Evolutionary conservation across 176 grass and related monocot genomes (phyloP), one percentile per base, ranked within the genome.

Genomic region (Typha latifolia): DNA sequence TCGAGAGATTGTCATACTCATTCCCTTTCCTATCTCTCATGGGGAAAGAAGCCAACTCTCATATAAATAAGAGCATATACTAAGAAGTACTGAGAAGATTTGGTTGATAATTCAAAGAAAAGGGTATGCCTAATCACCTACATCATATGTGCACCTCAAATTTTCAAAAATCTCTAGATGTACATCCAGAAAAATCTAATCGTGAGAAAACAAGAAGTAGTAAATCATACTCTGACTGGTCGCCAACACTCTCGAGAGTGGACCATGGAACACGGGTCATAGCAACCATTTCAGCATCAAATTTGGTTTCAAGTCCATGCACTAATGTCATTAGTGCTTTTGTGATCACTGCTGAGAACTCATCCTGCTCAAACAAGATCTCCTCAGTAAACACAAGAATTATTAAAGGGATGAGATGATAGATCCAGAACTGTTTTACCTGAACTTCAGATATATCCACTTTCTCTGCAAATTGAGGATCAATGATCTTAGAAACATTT

Each of bases 401-500:
- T 53, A n/a, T 7, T 14, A 59, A 19, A 59, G 20, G 18, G 11
- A 59, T n/a, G 7, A 16, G 20, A 59, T 11, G 53, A 59, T 14
- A 9, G 20, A 19, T 16, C 20, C 53, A 21, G 8, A 59, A 59
- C 6, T 59, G 59, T 6, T 79, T 77, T 79, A 89, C 94, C 94
- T 99, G 86, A 85, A 99, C 94, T 77, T 93, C 89, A 81, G 89
- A 93, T 61, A 99, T 79, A 73, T 99, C 89, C 77, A 99, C 89
- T 73, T 99, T 99, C 74, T 93, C 86, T 62, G 69, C 68, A 80
- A 93, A 87, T 66, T 84, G 89, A 73, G 89, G 74, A 66, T 83
- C 90, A 52, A 99, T 99, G 48, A 93, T 99, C 83, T 99, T 99
- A 51, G 84, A 81, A 70, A 99, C 86, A 78, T 93, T 99, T 63